Base-by-base conservation (phyloP, 2,329 filamentous ascomycete species). In the Triangularia setosa region DNA sequence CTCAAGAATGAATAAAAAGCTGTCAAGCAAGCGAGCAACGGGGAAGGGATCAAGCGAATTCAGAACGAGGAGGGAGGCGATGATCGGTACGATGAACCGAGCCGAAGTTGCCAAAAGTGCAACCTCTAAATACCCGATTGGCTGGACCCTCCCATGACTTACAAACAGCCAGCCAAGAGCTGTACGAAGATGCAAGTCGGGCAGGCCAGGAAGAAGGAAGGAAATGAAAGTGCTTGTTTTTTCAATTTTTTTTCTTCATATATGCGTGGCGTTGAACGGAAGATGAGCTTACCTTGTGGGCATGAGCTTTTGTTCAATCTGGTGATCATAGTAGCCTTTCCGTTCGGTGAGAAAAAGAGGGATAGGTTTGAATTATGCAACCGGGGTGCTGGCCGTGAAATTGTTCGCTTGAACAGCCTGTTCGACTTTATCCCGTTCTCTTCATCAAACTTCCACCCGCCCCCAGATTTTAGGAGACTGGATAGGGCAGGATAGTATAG, bases 71-170 rank as follows among this genome's bases (percentile, higher is more conserved):
- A 33, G 28, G 33, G 35, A n/a, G 58, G 27, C 44, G 35, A 48
- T 21, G 58, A 61, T 33, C 69, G 69, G 69, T 68, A 62, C 65
- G 62, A 62, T 64, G 66, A 68, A 54, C 69, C 67, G 69, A 69
- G 55, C 27, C 24, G 23, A 25, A 28, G 24, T 27, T 55, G 25
- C 21, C 52, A 52, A 27, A 16, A 65, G 52, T 58, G 57, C 56
- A 27, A 44, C 64, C 61, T 33, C 27, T 53, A 55, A 68, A 70
- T 69, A 71, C 69, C 71, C 71, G 68, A 71, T 71, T 71, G 68
- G 71, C 69, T 70, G 67, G 7, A n/a, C n/a, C n/a, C n/a, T n/a
- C n/a, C n/a, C n/a, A n/a, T n/a, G 60, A 7, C 54, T 48, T 21
- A 21, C 40, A 48, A n/a, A 48, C 40, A 6, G n/a, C 30, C n/a